These are phyloP conservation scores for Xylariomycetidae sp. DNA, from an alignment of 2,329 filamentous ascomycete genomes.

Conservation along the genomic window DNA sequence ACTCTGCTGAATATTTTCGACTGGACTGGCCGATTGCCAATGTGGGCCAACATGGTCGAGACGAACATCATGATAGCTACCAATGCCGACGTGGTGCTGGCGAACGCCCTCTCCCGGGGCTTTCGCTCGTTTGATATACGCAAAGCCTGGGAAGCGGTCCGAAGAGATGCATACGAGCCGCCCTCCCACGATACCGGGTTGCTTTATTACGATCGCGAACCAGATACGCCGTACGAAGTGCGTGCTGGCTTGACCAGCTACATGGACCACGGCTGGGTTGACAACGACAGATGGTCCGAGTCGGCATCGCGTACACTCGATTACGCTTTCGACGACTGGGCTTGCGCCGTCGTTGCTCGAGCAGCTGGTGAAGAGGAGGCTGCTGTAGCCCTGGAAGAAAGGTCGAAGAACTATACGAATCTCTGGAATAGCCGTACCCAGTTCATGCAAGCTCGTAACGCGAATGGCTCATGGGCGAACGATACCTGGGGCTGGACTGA, in stretches of 20 bases:
- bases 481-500: slow-evolving; percentile 41
- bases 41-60: slow-evolving; percentile 44
- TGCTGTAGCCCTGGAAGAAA: slow-evolving; percentile 25
- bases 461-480: slow-evolving; percentile 38
- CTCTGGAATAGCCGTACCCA: slow-evolving; percentile 37
- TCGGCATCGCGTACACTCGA: slow-evolving; percentile 40
- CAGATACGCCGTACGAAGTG: slow-evolving; percentile 37
- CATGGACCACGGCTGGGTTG: slow-evolving; percentile 37
- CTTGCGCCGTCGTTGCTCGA: slow-evolving; percentile 34
- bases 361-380: slow-evolving; percentile 29
- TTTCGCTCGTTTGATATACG: slow-evolving; percentile 36
- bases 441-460: slow-evolving; percentile 42
- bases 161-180: slow-evolving; percentile 38
- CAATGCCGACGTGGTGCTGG: slow-evolving; percentile 40
- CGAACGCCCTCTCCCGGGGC: slow-evolving; percentile 38
- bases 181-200: slow-evolving; percentile 36
- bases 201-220: slow-evolving; percentile 41
- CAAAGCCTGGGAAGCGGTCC: slow-evolving; percentile 37
- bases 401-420: slow-evolving; percentile 34
- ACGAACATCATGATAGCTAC: slow-evolving; percentile 47
- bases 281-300: slow-evolving; percentile 42
- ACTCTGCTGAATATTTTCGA: slow-evolving; percentile 38
- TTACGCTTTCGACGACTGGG: slow-evolving; percentile 41
- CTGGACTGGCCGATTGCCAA: slow-evolving; percentile 39
- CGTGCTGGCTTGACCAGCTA: slow-evolving; percentile 40